phyloP scores from a whole-genome alignment of 352 stramenopile species.

The Phytopythium cucurbitacearum region DNA sequence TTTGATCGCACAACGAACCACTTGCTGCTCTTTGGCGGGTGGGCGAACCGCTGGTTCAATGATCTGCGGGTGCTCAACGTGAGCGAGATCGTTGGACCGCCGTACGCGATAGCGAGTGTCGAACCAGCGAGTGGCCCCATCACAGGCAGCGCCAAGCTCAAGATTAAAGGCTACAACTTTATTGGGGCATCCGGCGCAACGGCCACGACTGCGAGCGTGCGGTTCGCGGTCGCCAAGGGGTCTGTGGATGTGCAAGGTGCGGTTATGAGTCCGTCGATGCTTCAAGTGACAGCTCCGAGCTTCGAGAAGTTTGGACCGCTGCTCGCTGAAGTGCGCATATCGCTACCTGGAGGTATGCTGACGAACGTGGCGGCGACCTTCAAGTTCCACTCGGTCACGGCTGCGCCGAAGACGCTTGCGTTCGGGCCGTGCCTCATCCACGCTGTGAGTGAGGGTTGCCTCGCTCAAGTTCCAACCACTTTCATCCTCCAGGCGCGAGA shows the following conservation, averaged over 20 bases:
- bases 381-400: slow-evolving; percentile 94
- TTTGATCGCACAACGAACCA: slow-evolving; percentile 90
- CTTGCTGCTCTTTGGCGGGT: slow-evolving; percentile 95
- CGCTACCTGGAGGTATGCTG: slow-evolving; percentile 87
- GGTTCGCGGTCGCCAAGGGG: slow-evolving; percentile 92
- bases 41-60: slow-evolving; percentile 95
- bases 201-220: slow-evolving; percentile 77
- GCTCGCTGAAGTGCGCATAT: slow-evolving; percentile 85
- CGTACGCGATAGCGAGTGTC: slow-evolving; percentile 93
- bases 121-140: slow-evolving; percentile 91
- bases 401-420: slow-evolving; percentile 87
- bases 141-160: slow-evolving; percentile 90
- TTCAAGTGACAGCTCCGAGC: slow-evolving; percentile 90
- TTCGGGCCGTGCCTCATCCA: slow-evolving; percentile 90
- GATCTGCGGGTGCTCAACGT: slow-evolving; percentile 92
- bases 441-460: slow-evolving; percentile 50
- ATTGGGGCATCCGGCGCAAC: slow-evolving; percentile 7
- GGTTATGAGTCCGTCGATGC: slow-evolving; percentile 80
- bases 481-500: slow-evolving; percentile 93
- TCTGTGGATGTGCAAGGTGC: slow-evolving; percentile 89
- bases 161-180: slow-evolving; percentile 93
- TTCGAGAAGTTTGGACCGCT: slow-evolving; percentile 94
- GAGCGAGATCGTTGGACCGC: slow-evolving; percentile 93
- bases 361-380: slow-evolving; percentile 88
- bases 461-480: slow-evolving; percentile 69